Evolutionary conservation across 805 yeast species (phyloP).

Genomic region (Candida rishiriensis): DNA sequence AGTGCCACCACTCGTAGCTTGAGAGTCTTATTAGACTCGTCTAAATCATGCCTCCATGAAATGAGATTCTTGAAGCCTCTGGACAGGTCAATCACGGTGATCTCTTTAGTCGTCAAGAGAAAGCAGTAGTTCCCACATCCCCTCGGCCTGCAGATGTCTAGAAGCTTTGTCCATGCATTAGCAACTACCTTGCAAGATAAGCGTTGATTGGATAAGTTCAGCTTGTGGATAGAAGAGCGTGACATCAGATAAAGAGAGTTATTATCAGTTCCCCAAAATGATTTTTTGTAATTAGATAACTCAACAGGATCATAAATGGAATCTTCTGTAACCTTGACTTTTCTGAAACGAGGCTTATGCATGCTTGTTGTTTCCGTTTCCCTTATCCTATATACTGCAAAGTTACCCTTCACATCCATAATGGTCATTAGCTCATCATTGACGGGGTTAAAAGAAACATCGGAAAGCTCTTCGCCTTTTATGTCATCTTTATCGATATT

Average conservation of each 20-base stretch:
- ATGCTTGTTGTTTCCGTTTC: not conserved
- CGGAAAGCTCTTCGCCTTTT: conserved; percentile 32
- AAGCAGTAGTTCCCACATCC: conserved; percentile 36
- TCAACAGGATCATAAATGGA: conserved; percentile 43
- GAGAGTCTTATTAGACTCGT: conserved; percentile 50
- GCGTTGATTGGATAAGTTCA: conserved; percentile 28
- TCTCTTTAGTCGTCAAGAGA: conserved; percentile 61
- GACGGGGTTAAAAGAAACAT: conserved; percentile 39
- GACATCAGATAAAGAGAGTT: conserved; percentile 33
- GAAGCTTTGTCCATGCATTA: conserved; percentile 48
- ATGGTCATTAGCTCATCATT: conserved; percentile 35
- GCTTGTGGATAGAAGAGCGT: conserved; percentile 38
- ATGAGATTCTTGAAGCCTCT: conserved; percentile 41
- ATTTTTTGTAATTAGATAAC: conserved; percentile 50
- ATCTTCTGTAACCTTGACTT: conserved; percentile 3
- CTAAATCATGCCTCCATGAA: conserved; percentile 71
- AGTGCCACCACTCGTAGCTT: conserved; percentile 30
- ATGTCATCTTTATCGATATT: conserved; percentile 20
- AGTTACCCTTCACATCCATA: conserved; percentile 51
- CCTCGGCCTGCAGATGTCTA: conserved; percentile 36
- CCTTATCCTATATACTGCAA: conserved; percentile 34
- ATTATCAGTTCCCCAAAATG: conserved; percentile 39
- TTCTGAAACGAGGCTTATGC: not conserved
- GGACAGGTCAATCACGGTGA: conserved; percentile 45
- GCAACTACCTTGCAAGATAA: conserved; percentile 40